phyloP scores from a whole-genome alignment of 805 yeast species.

The Candida boidinii region DNA sequence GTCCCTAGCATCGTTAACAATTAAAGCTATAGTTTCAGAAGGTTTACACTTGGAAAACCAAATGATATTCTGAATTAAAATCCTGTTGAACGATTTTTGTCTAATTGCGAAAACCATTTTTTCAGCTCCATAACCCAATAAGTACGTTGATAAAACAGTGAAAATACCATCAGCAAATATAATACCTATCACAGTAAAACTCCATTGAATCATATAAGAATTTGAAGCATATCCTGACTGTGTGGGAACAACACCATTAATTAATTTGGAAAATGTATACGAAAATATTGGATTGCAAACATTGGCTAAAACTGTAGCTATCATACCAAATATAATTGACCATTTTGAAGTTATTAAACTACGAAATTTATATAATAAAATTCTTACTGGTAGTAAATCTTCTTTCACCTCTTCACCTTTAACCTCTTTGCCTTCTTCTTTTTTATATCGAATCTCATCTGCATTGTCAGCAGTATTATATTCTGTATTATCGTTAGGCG shows the following conservation, averaged over 20 bases:
- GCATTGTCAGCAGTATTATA: background rate
- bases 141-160: conserved; percentile 39
- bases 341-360: too few relatives aligned
- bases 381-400: too few relatives aligned
- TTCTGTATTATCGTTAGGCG: too few relatives aligned
- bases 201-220: conserved; percentile 48
- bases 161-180: conserved; percentile 55
- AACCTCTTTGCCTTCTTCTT: background rate
- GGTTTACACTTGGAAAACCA: conserved; percentile 43
- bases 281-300: conserved; percentile 71
- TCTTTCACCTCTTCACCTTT: too few relatives aligned
- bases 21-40: conserved; percentile 51
- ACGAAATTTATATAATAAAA: too few relatives aligned
- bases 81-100: conserved; percentile 32
- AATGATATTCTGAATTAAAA: conserved; percentile 41
- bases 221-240: conserved; percentile 18
- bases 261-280: conserved; percentile 60
- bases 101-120: conserved; percentile 55
- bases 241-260: conserved; percentile 54
- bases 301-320: conserved; percentile 49
- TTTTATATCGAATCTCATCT: too few relatives aligned
- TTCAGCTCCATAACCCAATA: conserved; percentile 56
- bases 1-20: conserved; percentile 80
- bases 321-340: conserved; percentile 39
- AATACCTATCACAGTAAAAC: conserved; percentile 53